Evolutionary conservation across 306 rosid species (phyloP), one percentile per base, ranked within the genome.

Genomic region (Aeschynomene evenia): DNA sequence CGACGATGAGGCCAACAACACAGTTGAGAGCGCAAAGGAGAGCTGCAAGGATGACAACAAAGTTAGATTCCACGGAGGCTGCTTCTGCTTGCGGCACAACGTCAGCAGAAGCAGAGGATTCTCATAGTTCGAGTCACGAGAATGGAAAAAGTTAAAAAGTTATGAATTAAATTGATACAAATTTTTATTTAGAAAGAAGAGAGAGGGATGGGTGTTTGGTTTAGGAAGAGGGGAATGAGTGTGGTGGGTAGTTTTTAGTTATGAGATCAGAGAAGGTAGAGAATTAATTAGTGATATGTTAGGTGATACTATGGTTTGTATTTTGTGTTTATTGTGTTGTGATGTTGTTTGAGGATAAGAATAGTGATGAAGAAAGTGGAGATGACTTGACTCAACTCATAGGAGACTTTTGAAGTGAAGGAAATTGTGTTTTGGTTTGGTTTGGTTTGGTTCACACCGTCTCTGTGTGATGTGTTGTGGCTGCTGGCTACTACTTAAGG

Each of bases 1-100:
- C 87, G 20, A 95, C 95, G 7, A 83, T 63, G 12, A 90, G 82
- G 8, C 95, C 95, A 3, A 90, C 87, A 9, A 84, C 82, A 69
- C 90, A 87, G 18, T 88, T 82, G 37, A 90, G 84, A 9, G 96
- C 93, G 77, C 96, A 89, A 4, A 89, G 86, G 5, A 89, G 79
- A 0, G 96, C 89, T 0, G 96, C 96, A 0, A 89, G 86, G 69
- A 89, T 84, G 3, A 89, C 91, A 2, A 89, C 96, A 52, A 86
- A 82, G 81, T 89, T 89, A 0, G 91, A 89, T 48, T 89, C 89
- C 34, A 82, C 28, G 0, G 80, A 62, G 4, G 74, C 78, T 0
- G 87, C 72, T 26, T 81, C 82, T 7, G 91, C 86, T 2, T 89
- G 89, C 0, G 91, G 86, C 6, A 84, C 86, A 0, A 77, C 83